phyloP scores from a whole-genome alignment of 2,329 filamentous ascomycete genomes.

The Aaosphaeria arxii region DNA sequence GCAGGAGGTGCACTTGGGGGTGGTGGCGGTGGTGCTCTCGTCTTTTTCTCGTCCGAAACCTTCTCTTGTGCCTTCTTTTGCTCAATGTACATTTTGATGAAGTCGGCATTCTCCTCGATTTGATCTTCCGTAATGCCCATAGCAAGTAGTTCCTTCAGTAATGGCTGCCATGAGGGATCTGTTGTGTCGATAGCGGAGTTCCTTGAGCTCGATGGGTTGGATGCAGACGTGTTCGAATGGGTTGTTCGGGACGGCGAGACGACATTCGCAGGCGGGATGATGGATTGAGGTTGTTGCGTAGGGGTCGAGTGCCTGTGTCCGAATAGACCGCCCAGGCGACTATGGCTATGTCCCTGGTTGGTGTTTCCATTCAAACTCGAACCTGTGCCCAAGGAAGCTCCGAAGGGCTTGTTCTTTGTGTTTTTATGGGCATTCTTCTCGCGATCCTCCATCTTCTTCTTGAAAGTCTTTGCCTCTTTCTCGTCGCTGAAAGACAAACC shows the following conservation, averaged over 20 bases:
- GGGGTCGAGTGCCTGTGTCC: conserved; percentile 48
- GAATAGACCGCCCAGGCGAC: conserved; percentile 53
- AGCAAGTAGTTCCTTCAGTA: conserved; percentile 58
- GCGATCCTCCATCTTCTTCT: conserved; percentile 94
- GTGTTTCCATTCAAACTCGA: conserved; percentile 26
- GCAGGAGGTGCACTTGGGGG: conserved; percentile 40
- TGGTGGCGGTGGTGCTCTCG: conserved; percentile 62
- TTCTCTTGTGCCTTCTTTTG: conserved; percentile 56
- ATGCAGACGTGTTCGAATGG: conserved; percentile 19
- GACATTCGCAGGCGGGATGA: conserved; percentile 46
- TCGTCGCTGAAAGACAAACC: conserved; percentile 92
- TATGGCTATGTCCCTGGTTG: conserved; percentile 35
- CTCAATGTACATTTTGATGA: conserved; percentile 66
- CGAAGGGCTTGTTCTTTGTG: conserved; percentile 75
- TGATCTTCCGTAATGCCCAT: conserved; percentile 69
- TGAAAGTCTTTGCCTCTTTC: conserved; percentile 94
- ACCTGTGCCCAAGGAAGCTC: conserved; percentile 32
- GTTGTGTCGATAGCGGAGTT: conserved; percentile 56
- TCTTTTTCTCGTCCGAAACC: conserved; percentile 47
- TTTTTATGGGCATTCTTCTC: conserved; percentile 94
- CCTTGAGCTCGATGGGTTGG: conserved; percentile 24
- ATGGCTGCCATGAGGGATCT: conserved; percentile 60
- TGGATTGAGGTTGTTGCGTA: conserved; percentile 45
- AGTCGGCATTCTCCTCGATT: conserved; percentile 65
- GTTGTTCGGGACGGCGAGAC: conserved; percentile 35